Base-by-base conservation (phyloP, 306 rosid genomes). In the Corylus heterophylla region DNA sequence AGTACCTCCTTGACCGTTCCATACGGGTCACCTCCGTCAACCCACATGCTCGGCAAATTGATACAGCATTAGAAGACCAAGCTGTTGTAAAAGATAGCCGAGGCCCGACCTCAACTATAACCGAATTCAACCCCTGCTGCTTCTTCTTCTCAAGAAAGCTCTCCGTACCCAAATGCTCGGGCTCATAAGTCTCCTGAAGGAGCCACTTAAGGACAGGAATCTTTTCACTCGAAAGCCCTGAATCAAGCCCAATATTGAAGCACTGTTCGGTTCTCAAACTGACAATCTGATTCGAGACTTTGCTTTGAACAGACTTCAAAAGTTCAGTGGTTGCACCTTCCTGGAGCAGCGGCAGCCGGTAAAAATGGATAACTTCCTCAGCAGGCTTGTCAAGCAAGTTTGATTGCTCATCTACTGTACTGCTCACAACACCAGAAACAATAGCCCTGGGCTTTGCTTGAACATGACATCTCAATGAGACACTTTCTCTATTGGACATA, bases 61-160 rank as follows among this genome's bases (percentile, higher is more conserved):
- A 90, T 10, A 94, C 91, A 10, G 97, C 98, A 87, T 94, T 94
- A 11, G 98, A 68, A 69, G 98, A 94, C 98, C 98, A 94, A 0
- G 98, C 93, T 25, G 98, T 94, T 47, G 94, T 92, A 80, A 94
- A 94, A 1, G 98, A 94, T 81, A 94, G 72, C 82, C 96, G 86
- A 48, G 98, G 98, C 16, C 98, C 97, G 81, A 92, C 97, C 89
- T 92, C 98, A 67, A 92, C 52, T 73, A 92, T 84, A 75, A 88
- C 87, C 27, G 86, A 66, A 52, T 29, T 81, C 82, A 90, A 84
- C 27, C 94, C 97, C 78, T 89, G 88, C 77, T 83, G 90, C 45
- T 72, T 80, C 81, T 82, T 94, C 86, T 92, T 89, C 83, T 85
- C 89, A 74, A 94, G 96, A 88, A 94, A 90, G 85, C 97, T 94